Evolutionary conservation across 306 rosid genomes (phyloP), one percentile per base, ranked within the genome.

Genomic region (Quillaja saponaria): DNA sequence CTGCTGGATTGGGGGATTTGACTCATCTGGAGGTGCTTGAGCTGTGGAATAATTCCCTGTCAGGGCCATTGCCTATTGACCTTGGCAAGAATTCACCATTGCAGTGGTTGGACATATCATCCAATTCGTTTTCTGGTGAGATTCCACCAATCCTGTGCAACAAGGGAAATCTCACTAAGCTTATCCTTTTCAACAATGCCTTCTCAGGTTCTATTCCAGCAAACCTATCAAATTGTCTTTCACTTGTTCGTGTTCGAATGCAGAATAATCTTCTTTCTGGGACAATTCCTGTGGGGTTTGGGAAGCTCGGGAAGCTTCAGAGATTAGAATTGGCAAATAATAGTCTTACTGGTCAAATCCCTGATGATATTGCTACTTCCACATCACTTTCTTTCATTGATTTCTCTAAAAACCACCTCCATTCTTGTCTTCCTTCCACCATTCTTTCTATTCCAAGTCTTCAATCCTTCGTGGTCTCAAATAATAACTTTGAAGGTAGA

Each of bases 251-350:
- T 8, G 97, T 89, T 41, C 84, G 96, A 78, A 81, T 86, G 41
- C 96, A 92, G 56, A 92, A 92, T 75, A 92, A 92, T 75, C 71
- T 84, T 55, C 69, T 92, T n/a, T 81, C 87, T 3, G 95, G 96
- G 34, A 74, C 70, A 9, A 80, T 87, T 55, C 99, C 96, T 11
- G 64, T 73, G 38, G 99, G 99, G 49, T 69, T 92, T 68, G 95
- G 99, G 44, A 85, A 82, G 80, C 96, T 89, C 46, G 81, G 69
- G 74, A 86, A 73, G 79, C 96, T 92, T 69, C 85, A 86, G 70
- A 87, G 96, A 76, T 84, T 92, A 79, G 99, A 89, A 58, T 85
- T 92, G 48, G 94, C 99, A 37, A 92, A 92, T 54, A 92, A 92
- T 74, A 87, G 78, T 79, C 94, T 92, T 57, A 80, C 76, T 49